Evolutionary conservation across 345 rosid species (phyloP), one percentile per base, ranked within the genome.

Genomic region (Brassica juncea): DNA sequence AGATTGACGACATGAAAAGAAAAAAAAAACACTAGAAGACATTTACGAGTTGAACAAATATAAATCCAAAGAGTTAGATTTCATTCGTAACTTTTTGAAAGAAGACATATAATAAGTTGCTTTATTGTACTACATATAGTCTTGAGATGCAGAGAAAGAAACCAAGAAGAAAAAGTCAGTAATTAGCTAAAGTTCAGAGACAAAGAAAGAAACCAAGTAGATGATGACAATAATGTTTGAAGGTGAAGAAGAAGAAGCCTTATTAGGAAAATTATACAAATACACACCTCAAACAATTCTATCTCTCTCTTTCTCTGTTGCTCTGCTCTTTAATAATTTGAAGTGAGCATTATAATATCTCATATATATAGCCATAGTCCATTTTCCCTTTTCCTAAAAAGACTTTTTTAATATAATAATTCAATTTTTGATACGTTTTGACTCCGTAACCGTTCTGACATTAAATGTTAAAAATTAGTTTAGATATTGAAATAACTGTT

Each of bases 141-240:
- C 34, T 68, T 68, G 76, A 57, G 80, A 64, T 80, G 55, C 66
- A 74, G 71, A 80, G 72, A 63, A 75, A 64, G 72, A 75, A 80
- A 70, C 76, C 83, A 80, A 80, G 80, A 74, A 75, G 80, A 70
- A 80, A 54, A 70, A 68, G 76, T 74, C 79, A 80, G 75, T 37
- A 74, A 60, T 74, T 68, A 71, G 78, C 65, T 49, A 74, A 73
- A 70, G 57, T 65, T 74, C 66, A 63, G 75, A 64, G 62, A 69
- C 71, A 52, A 27, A 63, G 72, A 31, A 80, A 69, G 72, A 80
- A 63, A 67, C 68, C 83, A 74, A 47, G 15, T 47, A 80, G 55
- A 21, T 63, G 68, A 75, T 75, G 73, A 34, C 70, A 68, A 79
- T 72, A 62, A 63, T 77, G 58, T 52, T 63, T 28, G 70, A 72